Percentiles rank a stretch among this genome's conserved stretches.
phyloP scores from a whole-genome alignment of 495 filamentous ascomycete species.

The Aspergillus asperescens region DNA sequence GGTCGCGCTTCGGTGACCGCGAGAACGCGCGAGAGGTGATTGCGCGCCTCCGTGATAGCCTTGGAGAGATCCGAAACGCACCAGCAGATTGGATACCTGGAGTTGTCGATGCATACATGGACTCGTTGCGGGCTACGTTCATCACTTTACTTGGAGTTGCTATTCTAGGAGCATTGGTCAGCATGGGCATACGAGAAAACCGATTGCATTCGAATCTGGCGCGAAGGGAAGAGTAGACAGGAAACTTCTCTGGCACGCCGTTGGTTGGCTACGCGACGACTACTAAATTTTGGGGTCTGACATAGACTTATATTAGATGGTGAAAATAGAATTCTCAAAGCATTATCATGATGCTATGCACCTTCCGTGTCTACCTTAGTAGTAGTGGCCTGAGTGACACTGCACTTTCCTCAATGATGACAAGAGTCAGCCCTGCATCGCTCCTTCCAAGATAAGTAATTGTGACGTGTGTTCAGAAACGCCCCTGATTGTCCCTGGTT shows the following conservation, averaged over 20 bases:
- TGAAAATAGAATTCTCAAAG: no score
- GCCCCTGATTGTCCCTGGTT: background rate
- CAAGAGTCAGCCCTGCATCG: background rate
- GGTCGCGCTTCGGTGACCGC: conserved; percentile 60
- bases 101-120: conserved; percentile 69
- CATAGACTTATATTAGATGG: no score
- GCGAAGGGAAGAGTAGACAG: conserved; percentile 29
- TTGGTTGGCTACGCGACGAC: no score
- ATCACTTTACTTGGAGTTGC: conserved; percentile 58
- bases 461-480: background rate
- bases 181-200: conserved; percentile 71
- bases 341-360: no score
- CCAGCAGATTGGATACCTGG: conserved; percentile 64
- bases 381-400: background rate
- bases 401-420: background rate
- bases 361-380: no score
- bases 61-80: conserved; percentile 67
- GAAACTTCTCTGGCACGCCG: background rate
- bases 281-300: no score
- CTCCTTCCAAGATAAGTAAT: background rate
- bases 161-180: conserved; percentile 53
- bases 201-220: conserved; percentile 67
- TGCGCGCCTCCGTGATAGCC: conserved; percentile 60
- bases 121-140: conserved; percentile 72
- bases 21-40: conserved; percentile 66